Evolutionary conservation across 2,329 filamentous ascomycete genomes (phyloP).

Genomic region (Elsinoe batatas): DNA sequence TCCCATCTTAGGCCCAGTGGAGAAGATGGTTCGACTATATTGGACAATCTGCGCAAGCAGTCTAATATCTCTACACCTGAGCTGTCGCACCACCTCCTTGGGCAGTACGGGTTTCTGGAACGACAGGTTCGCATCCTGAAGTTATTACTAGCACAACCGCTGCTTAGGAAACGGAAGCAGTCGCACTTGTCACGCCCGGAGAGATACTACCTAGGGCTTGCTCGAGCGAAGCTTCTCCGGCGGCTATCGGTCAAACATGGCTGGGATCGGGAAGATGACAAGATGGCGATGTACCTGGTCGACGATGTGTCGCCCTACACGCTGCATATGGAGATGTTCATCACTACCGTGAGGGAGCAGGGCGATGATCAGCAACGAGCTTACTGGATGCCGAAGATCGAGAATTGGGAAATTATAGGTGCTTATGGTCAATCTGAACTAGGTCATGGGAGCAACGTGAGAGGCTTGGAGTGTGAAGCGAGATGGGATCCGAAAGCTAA

Average conservation of each 20-base stretch:
- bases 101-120: conserved; percentile 38
- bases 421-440: conserved; percentile 45
- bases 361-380: conserved; percentile 37
- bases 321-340: conserved; percentile 44
- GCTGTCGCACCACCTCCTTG: conserved; percentile 38
- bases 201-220: conserved; percentile 43
- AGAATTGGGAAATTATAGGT: conserved; percentile 42
- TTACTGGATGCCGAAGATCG: conserved; percentile 42
- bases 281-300: conserved; percentile 43
- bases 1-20: conserved; percentile 33
- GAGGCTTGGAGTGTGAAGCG: conserved; percentile 40
- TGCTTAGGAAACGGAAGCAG: conserved; percentile 42
- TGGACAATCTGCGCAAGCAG: conserved; percentile 36
- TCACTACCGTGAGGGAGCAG: conserved; percentile 43
- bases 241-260: conserved; percentile 36
- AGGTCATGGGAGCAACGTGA: conserved; percentile 44
- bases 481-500: conserved; percentile 37
- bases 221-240: conserved; percentile 42
- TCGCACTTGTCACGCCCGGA: conserved; percentile 43
- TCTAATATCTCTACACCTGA: conserved; percentile 37
- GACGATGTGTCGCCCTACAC: conserved; percentile 46
- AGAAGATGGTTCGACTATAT: conserved; percentile 36
- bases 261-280: conserved; percentile 42
- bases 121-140: conserved; percentile 38
- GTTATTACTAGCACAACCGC: conserved; percentile 37